A percentile compares a stretch with the other conserved stretches of the same genome.
These are phyloP conservation scores for Celoporthe dispersa DNA, from an alignment of 2,329 filamentous ascomycete species.

Conservation along the genomic window DNA sequence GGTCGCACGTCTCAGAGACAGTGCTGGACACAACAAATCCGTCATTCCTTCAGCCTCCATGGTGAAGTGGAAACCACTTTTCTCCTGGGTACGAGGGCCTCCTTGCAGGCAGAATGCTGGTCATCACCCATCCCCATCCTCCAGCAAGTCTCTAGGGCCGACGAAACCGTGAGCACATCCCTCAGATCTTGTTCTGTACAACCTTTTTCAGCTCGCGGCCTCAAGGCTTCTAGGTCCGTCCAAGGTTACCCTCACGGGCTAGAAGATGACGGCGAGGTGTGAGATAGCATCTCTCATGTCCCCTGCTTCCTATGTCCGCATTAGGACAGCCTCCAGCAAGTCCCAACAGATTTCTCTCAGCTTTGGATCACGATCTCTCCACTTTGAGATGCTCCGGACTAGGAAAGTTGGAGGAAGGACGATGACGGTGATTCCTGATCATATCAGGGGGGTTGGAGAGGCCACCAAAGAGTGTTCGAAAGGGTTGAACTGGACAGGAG, in stretches of 20 bases:
- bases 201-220: neutral
- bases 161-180: neutral
- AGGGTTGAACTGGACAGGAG: neutral
- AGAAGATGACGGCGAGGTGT: neutral
- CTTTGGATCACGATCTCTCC: neutral
- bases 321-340: neutral
- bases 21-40: neutral
- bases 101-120: neutral
- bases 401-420: neutral
- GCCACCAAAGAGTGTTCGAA: no score
- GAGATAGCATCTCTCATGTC: neutral
- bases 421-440: neutral
- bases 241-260: neutral
- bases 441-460: no score
- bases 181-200: neutral
- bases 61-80: neutral
- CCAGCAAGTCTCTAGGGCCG: no score
- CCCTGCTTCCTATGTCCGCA: neutral
- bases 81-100: no score
- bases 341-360: neutral
- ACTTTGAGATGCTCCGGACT: neutral
- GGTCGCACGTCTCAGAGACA: neutral
- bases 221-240: neutral
- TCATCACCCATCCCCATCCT: neutral
- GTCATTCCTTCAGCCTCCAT: no score